phyloP scores from a whole-genome alignment of 208 protist species.

The Novymonas esmeraldas region DNA sequence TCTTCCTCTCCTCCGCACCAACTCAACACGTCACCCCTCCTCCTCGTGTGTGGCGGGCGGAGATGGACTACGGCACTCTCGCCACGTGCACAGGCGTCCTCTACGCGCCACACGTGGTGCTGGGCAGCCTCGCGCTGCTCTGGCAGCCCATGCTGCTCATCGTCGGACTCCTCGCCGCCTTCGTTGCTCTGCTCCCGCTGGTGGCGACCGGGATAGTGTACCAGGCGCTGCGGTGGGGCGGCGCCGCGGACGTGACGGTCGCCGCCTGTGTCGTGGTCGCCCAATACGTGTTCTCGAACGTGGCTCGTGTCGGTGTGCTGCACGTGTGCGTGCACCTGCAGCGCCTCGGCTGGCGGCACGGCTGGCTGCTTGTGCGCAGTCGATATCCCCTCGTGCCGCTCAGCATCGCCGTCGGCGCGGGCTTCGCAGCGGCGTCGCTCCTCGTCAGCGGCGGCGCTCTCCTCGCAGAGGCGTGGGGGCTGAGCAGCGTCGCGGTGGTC shows the following conservation, averaged over 20 bases:
- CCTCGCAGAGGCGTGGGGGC: slow-evolving; percentile 40
- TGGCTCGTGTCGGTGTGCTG: slow-evolving; percentile 29
- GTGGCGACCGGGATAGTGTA: slow-evolving; percentile 13
- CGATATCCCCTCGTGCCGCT: slow-evolving; percentile 45
- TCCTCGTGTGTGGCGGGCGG: background rate
- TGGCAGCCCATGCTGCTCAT: slow-evolving; percentile 30
- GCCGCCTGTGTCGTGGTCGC: slow-evolving; percentile 29
- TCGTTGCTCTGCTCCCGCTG: slow-evolving; percentile 15
- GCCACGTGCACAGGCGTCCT: slow-evolving; percentile 23
- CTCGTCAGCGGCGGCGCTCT: slow-evolving; percentile 39
- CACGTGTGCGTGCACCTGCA: slow-evolving; percentile 39
- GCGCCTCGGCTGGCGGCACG: slow-evolving; percentile 15
- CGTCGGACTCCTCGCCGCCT: slow-evolving; percentile 13
- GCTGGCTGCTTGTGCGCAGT: slow-evolving; percentile 46
- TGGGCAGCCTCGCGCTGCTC: slow-evolving; percentile 6
- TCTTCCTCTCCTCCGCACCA: background rate
- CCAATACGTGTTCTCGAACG: slow-evolving; percentile 26
- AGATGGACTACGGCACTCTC: slow-evolving; percentile 9
- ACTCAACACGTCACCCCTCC: background rate
- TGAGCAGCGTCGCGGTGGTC: slow-evolving; percentile 1
- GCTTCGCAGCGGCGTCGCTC: slow-evolving; percentile 48
- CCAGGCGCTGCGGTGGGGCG: background rate
- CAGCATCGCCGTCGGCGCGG: slow-evolving; percentile 51
- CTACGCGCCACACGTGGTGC: slow-evolving; percentile 21
- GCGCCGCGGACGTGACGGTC: background rate